Conservation (phyloP, 148 eudicot species). For the Amaranthus hypochondriacus region DNA sequence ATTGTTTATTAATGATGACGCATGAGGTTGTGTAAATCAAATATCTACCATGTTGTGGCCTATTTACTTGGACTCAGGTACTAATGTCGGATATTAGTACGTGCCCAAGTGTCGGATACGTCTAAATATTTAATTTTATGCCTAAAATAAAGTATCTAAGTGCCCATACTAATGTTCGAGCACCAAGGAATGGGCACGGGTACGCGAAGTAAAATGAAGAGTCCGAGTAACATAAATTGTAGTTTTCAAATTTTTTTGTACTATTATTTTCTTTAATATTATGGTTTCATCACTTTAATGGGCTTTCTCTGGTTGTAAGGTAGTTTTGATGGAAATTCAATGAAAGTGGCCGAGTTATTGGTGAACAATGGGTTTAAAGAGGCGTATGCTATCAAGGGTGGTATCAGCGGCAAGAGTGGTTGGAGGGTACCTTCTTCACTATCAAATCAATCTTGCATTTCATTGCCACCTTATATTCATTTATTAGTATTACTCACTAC, state of each 20-base stretch:
- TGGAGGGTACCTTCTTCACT: constrained; percentile 63
- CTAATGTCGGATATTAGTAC: no score
- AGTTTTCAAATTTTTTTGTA: background rate
- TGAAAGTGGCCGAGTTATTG: constrained; percentile 82
- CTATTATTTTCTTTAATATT: background rate
- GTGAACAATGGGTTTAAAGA: constrained; percentile 79
- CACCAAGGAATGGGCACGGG: no score
- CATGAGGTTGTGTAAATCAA: background rate
- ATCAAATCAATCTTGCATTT: constrained; percentile 3
- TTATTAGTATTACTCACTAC: background rate
- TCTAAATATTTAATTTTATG: no score
- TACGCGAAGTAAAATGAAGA: no score
- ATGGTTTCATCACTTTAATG: constrained; percentile 6
- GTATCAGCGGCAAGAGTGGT: constrained; percentile 79
- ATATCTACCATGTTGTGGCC: no score
- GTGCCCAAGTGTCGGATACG: no score
- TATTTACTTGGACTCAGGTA: no score
- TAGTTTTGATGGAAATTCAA: constrained; percentile 96
- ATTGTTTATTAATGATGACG: no score
- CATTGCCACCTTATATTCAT: background rate
- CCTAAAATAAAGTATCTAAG: no score
- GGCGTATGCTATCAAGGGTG: constrained; percentile 89
- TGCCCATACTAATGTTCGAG: no score
- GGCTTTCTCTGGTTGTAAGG: constrained; percentile 50
- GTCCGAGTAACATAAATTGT: no score